A percentile compares a stretch with the other conserved stretches of the same genome.
Conservation (phyloP, 2,329 filamentous ascomycete genomes). For the Colletotrichum cereale region DNA sequence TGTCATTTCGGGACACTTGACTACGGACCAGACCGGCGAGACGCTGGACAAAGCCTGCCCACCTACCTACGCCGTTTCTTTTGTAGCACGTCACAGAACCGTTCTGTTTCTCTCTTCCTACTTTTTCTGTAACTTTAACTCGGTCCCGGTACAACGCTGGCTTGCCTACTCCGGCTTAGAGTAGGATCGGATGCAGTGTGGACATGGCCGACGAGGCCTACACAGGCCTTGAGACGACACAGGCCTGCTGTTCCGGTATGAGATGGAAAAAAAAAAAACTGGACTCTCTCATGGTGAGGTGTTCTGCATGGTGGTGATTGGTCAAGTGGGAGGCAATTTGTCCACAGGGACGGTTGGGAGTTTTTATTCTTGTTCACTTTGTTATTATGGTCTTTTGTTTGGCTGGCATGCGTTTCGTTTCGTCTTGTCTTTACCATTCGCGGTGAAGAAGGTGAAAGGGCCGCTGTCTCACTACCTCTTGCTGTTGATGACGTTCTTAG, state of each 20-base stretch:
- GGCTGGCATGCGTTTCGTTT: slow-evolving; percentile 17
- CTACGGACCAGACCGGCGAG: background rate
- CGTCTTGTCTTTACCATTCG: slow-evolving; percentile 27
- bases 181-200: background rate
- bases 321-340: slow-evolving; percentile 47
- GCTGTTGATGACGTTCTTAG: slow-evolving; percentile 40
- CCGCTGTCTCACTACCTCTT: background rate
- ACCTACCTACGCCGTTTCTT: background rate
- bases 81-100: background rate
- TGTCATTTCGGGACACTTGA: background rate
- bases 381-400: slow-evolving; percentile 22
- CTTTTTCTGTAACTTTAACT: background rate
- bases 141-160: background rate
- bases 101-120: too few species aligned
- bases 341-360: slow-evolving; percentile 34
- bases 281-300: slow-evolving; percentile 49
- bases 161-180: background rate
- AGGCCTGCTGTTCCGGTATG: background rate
- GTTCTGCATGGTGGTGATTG: slow-evolving; percentile 56
- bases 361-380: slow-evolving; percentile 37
- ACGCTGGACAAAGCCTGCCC: background rate
- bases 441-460: slow-evolving; percentile 7
- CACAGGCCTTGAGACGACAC: background rate
- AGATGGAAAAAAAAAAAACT: slow-evolving; percentile 42
- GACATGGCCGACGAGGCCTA: background rate